Conservation (phyloP, 2,329 filamentous ascomycete species). For the Sphaceloma murrayae region DNA sequence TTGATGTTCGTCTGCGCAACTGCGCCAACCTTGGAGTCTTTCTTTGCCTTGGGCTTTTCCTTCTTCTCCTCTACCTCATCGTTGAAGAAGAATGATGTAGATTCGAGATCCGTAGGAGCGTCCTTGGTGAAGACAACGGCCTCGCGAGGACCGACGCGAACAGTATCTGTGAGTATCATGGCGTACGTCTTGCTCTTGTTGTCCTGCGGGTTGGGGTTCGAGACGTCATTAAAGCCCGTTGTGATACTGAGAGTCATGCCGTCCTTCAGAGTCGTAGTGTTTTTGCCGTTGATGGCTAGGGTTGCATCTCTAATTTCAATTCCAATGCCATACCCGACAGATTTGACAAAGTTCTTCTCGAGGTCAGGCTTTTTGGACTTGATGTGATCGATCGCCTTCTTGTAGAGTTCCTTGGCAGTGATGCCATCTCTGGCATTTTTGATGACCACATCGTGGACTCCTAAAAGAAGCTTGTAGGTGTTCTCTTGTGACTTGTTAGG, state of each 20-base stretch:
- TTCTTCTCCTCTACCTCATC: conserved; percentile 82
- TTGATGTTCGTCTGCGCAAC: conserved; percentile 93
- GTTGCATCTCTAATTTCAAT: conserved; percentile 82
- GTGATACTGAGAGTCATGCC: conserved; percentile 94
- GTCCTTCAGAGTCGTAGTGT: conserved; percentile 71
- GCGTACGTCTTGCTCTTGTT: conserved; percentile 86
- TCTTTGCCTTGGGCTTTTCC: conserved; percentile 81
- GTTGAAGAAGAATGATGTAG: conserved; percentile 97
- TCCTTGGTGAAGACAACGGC: conserved; percentile 88
- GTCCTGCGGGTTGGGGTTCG: conserved; percentile 77
- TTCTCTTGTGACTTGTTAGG: conserved; percentile 92
- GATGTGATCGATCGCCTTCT: conserved; percentile 70
- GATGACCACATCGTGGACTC: conserved; percentile 79
- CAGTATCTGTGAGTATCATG: conserved; percentile 82
- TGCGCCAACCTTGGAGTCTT: conserved; percentile 69
- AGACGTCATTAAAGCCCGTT: conserved; percentile 80
- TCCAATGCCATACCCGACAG: conserved; percentile 82
- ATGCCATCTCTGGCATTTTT: conserved; percentile 85
- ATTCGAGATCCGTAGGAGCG: conserved; percentile 81
- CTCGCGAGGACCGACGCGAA: conserved; percentile 72
- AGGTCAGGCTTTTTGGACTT: conserved; percentile 88
- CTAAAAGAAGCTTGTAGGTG: conserved; percentile 81
- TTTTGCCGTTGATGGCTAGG: conserved; percentile 79
- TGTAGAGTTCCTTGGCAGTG: conserved; percentile 79
- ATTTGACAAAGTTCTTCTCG: conserved; percentile 90